Evolutionary conservation across 2,329 filamentous ascomycete species (phyloP).

Genomic region (Xylaria sp.): DNA sequence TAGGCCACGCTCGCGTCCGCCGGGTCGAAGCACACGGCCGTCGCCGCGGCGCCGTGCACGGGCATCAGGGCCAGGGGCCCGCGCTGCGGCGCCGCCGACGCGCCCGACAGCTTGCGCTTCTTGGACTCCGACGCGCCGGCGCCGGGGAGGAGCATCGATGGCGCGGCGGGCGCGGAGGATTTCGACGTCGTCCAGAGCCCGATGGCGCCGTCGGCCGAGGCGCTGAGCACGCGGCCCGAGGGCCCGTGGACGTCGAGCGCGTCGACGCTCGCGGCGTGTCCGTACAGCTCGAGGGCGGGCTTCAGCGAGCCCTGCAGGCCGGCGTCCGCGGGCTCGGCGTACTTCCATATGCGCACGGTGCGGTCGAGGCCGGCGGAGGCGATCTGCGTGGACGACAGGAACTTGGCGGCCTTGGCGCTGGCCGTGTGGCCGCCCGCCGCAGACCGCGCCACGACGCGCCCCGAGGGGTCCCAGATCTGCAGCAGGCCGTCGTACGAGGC

Average conservation of each 20-base stretch:
- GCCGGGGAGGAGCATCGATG: slow-evolving; percentile 70
- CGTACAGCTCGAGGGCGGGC: slow-evolving; percentile 80
- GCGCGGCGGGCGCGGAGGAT: slow-evolving; percentile 74
- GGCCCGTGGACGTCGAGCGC: slow-evolving; percentile 74
- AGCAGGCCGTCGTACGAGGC: slow-evolving; percentile 90
- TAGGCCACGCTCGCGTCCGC: slow-evolving; percentile 88
- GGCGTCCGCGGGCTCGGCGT: slow-evolving; percentile 69
- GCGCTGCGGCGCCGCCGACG: slow-evolving; percentile 68
- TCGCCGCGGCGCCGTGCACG: slow-evolving; percentile 75
- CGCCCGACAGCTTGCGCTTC: slow-evolving; percentile 70
- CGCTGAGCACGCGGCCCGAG: slow-evolving; percentile 80
- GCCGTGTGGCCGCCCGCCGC: slow-evolving; percentile 67
- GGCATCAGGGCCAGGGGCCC: slow-evolving; percentile 78
- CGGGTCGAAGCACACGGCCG: slow-evolving; percentile 83
- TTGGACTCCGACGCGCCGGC: slow-evolving; percentile 70
- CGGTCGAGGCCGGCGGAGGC: slow-evolving; percentile 85
- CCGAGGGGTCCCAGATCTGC: slow-evolving; percentile 87
- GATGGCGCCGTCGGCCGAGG: slow-evolving; percentile 80
- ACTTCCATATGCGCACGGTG: slow-evolving; percentile 89
- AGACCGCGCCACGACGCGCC: slow-evolving; percentile 82
- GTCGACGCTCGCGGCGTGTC: slow-evolving; percentile 77
- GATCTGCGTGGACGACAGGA: slow-evolving; percentile 77
- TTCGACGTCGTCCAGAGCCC: slow-evolving; percentile 90
- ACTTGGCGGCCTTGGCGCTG: slow-evolving; percentile 81
- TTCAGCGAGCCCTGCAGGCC: slow-evolving; percentile 67